Base-by-base conservation (phyloP, 2,329 filamentous ascomycete species). In the Calonectria fujianensis region DNA sequence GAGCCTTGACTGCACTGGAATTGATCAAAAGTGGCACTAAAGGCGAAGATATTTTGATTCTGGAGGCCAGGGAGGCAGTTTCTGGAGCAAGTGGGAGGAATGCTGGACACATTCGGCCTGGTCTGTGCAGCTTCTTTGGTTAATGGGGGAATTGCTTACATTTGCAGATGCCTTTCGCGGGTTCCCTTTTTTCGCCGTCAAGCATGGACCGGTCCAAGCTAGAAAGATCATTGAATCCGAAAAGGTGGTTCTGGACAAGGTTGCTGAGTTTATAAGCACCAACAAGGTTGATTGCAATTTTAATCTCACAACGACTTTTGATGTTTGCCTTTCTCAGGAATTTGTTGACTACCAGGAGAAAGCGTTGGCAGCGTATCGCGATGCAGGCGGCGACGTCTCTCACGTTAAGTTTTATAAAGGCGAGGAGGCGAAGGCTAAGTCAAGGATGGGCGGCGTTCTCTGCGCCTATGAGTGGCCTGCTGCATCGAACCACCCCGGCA, bases 401-500 rank as follows among this genome's bases (percentile, higher is more conserved):
- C 61, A 74, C 11, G 50, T 74, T 16, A 41, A 37, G 11, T 67
- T 66, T n/a, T 63, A 71, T 52, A 18, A 61, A 18, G 61, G 20
- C 18, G 51, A 74, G 31, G 61, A 74, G 11, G 67, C 72, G 78
- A 77, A 61, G 31, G 57, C 59, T 10, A 83, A 80, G 70, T 88
- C 87, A 0, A 82, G 85, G 35, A 82, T 89, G 7, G 65, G 78
- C 4, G 80, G 79, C 2, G 85, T 85, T 0, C 69, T 88, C 14
- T 83, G 85, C n/a, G 88, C 88, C 10, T 89, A 89, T 73, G 87
- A 89, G 75, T 89, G 88, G 88, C 86, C 87, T 5, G 88, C 87
- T 18, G 88, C 86, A 4, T 88, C 87, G 4, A 86, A 83, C 41
- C 88, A 89, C 88, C 57, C 88, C 4, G 87, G 87, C 8, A 89